Percentiles rank a stretch among this genome's conserved stretches.
Conservation (phyloP, 805 yeast species). For the Candida adriatica region DNA sequence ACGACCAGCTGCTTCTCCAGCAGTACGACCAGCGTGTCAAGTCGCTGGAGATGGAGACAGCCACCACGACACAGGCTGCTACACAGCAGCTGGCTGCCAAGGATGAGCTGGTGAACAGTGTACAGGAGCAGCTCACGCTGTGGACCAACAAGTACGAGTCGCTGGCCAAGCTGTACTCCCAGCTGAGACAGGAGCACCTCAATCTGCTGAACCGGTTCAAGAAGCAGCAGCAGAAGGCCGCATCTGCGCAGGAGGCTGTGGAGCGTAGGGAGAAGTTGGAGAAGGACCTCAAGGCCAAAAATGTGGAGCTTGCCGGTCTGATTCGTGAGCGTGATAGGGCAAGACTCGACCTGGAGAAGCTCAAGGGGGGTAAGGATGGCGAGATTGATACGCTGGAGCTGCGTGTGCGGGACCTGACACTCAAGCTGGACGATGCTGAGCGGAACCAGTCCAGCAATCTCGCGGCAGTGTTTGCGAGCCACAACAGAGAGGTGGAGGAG, state of each 20-base stretch:
- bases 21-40: slow-evolving; percentile 85
- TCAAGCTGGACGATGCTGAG: slow-evolving; percentile 52
- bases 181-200: slow-evolving; percentile 86
- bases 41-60: slow-evolving; percentile 68
- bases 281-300: slow-evolving; percentile 77
- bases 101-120: slow-evolving; percentile 58
- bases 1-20: slow-evolving; percentile 74
- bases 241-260: slow-evolving; percentile 84
- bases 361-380: slow-evolving; percentile 54
- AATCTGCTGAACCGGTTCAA: slow-evolving; percentile 71
- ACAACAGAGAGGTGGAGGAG: slow-evolving; percentile 53
- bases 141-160: slow-evolving; percentile 89
- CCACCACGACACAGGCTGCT: slow-evolving; percentile 53
- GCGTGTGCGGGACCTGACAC: slow-evolving; percentile 53
- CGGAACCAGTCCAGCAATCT: slow-evolving; percentile 59
- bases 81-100: slow-evolving; percentile 68
- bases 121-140: slow-evolving; percentile 67
- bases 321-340: slow-evolving; percentile 89
- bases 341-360: slow-evolving; percentile 69
- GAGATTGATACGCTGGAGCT: slow-evolving; percentile 62
- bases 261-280: slow-evolving; percentile 77
- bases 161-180: slow-evolving; percentile 82
- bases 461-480: slow-evolving; percentile 50
- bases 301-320: slow-evolving; percentile 80
- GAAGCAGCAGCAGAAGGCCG: slow-evolving; percentile 77